Percentiles rank a stretch among this genome's conserved stretches.
phyloP scores from a whole-genome alignment of 2,329 filamentous ascomycete genomes.

The Xylariaceae sp. region DNA sequence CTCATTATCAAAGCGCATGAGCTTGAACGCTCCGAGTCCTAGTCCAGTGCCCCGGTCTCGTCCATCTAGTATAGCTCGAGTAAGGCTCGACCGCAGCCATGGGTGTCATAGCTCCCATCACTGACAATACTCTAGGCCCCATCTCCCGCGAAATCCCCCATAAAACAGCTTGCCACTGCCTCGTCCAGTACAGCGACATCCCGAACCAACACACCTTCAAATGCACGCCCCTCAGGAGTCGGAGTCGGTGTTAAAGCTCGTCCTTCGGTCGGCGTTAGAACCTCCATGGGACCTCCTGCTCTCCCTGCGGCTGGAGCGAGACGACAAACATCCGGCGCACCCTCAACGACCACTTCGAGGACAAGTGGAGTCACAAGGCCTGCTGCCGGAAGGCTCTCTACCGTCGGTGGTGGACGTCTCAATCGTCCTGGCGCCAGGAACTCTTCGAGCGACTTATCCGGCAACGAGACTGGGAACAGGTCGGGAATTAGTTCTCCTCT shows the following conservation, averaged over 20 bases:
- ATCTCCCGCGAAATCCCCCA: conserved; percentile 77
- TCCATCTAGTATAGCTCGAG: conserved; percentile 54
- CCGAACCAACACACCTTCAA: conserved; percentile 62
- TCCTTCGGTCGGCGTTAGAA: conserved; percentile 51
- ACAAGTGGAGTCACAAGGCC: conserved; percentile 34
- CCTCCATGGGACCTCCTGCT: conserved; percentile 66
- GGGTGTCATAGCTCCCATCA: not conserved
- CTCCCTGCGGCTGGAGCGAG: conserved; percentile 41
- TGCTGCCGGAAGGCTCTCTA: conserved; percentile 39
- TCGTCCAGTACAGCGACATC: conserved; percentile 56
- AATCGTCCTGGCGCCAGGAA: conserved; percentile 41
- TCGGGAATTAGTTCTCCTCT: conserved; percentile 42
- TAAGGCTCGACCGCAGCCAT: conserved; percentile 33
- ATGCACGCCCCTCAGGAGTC: conserved; percentile 43
- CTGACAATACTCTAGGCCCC: conserved; percentile 40
- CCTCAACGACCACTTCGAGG: conserved; percentile 34
- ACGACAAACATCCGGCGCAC: conserved; percentile 44
- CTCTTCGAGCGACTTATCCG: conserved; percentile 46
- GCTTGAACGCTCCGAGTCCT: conserved; percentile 67
- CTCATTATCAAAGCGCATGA: conserved; percentile 59
- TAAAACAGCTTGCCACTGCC: conserved; percentile 62
- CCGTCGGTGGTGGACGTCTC: conserved; percentile 31
- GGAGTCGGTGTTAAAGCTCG: conserved; percentile 49
- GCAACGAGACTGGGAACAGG: conserved; percentile 37
- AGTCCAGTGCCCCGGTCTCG: conserved; percentile 61